Evolutionary conservation across 495 filamentous ascomycete species (phyloP), one percentile per base, ranked within the genome.

Genomic region (Penicillium taxi): DNA sequence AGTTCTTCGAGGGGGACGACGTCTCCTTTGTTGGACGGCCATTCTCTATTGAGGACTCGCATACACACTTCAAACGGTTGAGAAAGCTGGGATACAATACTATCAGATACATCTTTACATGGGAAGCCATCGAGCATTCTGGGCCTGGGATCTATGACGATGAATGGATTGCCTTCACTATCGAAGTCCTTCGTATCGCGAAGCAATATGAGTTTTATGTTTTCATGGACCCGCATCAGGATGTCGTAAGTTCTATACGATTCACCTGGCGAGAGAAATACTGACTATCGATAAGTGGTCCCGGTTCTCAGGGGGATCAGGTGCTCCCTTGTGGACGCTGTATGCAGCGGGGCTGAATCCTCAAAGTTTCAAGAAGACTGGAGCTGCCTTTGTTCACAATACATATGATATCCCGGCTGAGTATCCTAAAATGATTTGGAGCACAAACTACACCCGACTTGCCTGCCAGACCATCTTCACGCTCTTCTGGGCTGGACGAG

Each of bases 351-450:
- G 91, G 6, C 63, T 98, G 16, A 84, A 98, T 48, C 91, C 93
- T 2, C 70, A 75, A 50, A 74, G 72, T 20, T 96, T 98, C 50
- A 77, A 78, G 28, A 78, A 76, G 16, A 98, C 90, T 11, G 84
- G 95, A 59, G 93, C 88, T 2, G 87, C 93, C 14, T 70, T 95
- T 27, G 90, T 98, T 16, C 91, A 98, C 28, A 98, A 96, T 51
- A 90, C 83, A 0, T 95, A 83, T 49, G 81, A 86, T n/a, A 72
- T 94, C 23, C 86, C 88, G 12, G 78, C 77, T 4, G 72, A 78
- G 2, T 98, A 91, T 52, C 93, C 91, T 3, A 96, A 96, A 62
- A 98, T 98, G 91, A 87, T 95, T 14, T 98, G 91, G 91, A 86
- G 89, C 30, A 98, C 91, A 15, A 96, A 98, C 51, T 98, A 98